Evolutionary conservation across 2,329 filamentous ascomycete genomes (phyloP).

Genomic region (Onygenales sp.): DNA sequence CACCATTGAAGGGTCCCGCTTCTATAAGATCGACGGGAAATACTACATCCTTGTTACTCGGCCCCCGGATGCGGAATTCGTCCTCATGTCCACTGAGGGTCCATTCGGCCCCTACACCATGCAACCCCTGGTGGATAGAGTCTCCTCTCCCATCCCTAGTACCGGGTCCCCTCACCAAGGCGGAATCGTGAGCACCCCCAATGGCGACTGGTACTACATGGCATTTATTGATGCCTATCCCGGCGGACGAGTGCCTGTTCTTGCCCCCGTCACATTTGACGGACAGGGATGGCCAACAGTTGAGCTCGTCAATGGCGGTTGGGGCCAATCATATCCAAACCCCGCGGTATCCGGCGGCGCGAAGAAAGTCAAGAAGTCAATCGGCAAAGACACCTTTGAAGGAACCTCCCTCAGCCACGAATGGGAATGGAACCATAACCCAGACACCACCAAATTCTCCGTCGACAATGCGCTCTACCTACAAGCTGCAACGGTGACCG

Average conservation of each 20-base stretch:
- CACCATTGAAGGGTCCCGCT: constrained; percentile 43
- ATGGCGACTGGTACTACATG: constrained; percentile 51
- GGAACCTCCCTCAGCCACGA: constrained; percentile 33
- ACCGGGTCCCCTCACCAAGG: constrained; percentile 47
- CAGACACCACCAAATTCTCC: constrained; percentile 39
- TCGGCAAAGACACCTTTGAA: constrained; percentile 39
- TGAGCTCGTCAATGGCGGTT: constrained; percentile 34
- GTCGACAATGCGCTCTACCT: constrained; percentile 40
- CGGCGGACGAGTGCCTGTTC: constrained; percentile 46
- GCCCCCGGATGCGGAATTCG: constrained; percentile 38
- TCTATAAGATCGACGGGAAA: constrained; percentile 48
- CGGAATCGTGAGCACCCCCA: constrained; percentile 42
- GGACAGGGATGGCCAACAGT: constrained; percentile 44
- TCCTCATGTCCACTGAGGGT: constrained; percentile 39
- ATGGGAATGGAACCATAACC: constrained; percentile 58
- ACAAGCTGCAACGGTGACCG: constrained; percentile 42
- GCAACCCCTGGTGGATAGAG: constrained; percentile 34
- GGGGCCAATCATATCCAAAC: constrained; percentile 38
- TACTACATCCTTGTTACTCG: constrained; percentile 48
- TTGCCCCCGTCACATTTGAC: constrained; percentile 46
- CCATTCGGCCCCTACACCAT: constrained; percentile 46
- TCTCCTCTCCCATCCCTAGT: constrained; percentile 35
- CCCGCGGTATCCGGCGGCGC: constrained; percentile 14
- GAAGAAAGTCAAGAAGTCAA: constrained; percentile 18
- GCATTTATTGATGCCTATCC: constrained; percentile 49